A percentile compares a stretch with the other conserved stretches of the same genome.
Evolutionary conservation across 371 early-diverging fungal genomes (phyloP).

Genomic region (Modicella reniformis): DNA sequence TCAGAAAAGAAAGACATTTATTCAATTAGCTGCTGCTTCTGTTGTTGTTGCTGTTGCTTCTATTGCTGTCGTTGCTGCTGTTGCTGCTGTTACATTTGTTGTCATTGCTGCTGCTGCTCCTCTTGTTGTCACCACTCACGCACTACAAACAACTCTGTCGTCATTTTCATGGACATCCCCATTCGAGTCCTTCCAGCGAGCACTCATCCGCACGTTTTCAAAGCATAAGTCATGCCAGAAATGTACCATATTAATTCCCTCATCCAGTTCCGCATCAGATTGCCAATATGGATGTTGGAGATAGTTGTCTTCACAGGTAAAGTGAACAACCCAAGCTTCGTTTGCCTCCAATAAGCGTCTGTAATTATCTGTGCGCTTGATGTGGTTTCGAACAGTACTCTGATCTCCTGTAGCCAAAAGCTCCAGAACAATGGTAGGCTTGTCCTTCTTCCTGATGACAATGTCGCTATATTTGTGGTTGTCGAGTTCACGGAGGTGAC

Average conservation of each 20-base stretch:
- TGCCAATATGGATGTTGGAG: slow-evolving; percentile 29
- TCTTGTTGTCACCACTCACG: no score
- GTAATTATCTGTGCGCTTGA: no score
- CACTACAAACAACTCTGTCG: no score
- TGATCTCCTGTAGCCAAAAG: slow-evolving; percentile 1
- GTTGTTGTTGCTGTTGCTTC: slow-evolving; percentile 9
- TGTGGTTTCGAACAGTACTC: not conserved
- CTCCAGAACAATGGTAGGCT: not conserved
- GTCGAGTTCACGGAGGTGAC: slow-evolving; percentile 1
- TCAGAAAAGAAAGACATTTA: no score
- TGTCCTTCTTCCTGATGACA: not conserved
- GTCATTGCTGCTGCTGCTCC: not conserved
- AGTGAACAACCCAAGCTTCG: slow-evolving; percentile 34
- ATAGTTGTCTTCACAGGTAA: slow-evolving; percentile 34
- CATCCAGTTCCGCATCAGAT: slow-evolving; percentile 15
- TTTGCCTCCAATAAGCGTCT: slow-evolving; percentile 19
- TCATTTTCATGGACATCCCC: no score
- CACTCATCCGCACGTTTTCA: slow-evolving; percentile 25
- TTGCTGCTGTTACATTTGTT: no score
- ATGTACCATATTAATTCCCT: slow-evolving; percentile 30
- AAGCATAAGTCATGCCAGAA: slow-evolving; percentile 33
- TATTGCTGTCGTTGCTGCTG: slow-evolving; percentile 7
- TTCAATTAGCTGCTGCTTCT: slow-evolving; percentile 29
- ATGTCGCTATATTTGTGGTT: slow-evolving; percentile 10
- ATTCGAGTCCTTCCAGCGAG: slow-evolving; percentile 32